Evolutionary conservation across 73 alveolate species (phyloP).

Genomic region (Strombidium stylifer): DNA sequence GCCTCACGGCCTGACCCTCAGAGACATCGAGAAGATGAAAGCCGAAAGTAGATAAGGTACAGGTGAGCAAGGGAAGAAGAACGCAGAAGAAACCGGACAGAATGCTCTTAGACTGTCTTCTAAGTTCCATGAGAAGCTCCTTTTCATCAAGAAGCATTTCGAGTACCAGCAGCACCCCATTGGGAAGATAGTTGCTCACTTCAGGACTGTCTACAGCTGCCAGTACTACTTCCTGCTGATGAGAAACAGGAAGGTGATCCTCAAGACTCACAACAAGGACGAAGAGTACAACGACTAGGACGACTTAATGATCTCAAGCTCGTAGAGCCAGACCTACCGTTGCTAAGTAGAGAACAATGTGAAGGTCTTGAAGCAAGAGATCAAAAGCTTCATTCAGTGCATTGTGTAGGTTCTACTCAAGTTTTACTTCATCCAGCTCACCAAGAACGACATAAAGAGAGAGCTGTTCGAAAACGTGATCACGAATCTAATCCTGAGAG

Average conservation of each 20-base stretch:
- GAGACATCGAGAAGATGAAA: neutral
- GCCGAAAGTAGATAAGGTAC: neutral
- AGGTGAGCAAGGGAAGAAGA: neutral
- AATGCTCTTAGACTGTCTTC: neutral
- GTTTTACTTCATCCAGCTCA: neutral
- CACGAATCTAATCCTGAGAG: conserved; percentile 6
- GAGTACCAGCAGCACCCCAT: conserved; percentile 13
- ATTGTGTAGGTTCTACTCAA: neutral
- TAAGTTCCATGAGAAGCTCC: conserved; percentile 23
- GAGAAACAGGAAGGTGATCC: neutral
- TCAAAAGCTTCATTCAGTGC: conserved; percentile 2
- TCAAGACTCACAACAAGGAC: neutral
- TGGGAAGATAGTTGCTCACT: neutral
- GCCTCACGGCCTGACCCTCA: neutral
- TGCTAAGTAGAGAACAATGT: neutral
- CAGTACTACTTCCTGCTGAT: conserved; percentile 4
- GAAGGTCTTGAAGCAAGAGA: conserved; percentile 1
- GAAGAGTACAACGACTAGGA: neutral
- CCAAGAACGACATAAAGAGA: conserved; percentile 1
- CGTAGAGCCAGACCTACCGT: neutral
- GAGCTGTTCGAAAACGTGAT: conserved; percentile 1
- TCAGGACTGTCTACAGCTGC: conserved; percentile 5
- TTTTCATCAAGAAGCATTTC: conserved; percentile 22
- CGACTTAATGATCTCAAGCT: neutral
- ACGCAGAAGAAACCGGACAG: neutral